These are phyloP conservation scores for Trichoderma afroharzianum DNA, from an alignment of 2,329 filamentous ascomycete genomes.

Conservation along the genomic window DNA sequence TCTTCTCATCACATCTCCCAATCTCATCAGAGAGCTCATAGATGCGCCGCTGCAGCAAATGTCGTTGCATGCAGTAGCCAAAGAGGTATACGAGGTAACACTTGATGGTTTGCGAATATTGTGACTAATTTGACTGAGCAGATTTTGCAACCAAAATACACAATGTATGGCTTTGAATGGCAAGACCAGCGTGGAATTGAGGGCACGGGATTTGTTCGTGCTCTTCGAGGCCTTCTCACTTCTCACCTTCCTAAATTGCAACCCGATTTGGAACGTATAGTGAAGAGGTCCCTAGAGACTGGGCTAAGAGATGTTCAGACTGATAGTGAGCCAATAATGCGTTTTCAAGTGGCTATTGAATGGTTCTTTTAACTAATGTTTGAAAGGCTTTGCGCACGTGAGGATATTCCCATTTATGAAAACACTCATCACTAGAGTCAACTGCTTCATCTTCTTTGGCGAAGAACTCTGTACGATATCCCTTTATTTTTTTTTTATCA, in stretches of 20 bases:
- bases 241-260: not conserved
- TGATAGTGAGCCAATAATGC: not conserved
- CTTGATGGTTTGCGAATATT: too few species aligned
- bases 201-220: not conserved
- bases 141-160: not conserved
- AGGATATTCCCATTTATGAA: not conserved
- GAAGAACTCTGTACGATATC: not conserved
- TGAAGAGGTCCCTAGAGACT: not conserved
- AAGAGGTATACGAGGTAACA: not conserved
- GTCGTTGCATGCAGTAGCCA: not conserved
- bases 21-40: too few species aligned
- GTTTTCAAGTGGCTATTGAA: too few species aligned
- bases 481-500: too few species aligned
- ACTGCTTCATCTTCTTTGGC: not conserved
- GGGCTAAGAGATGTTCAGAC: not conserved
- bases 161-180: not conserved
- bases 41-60: too few species aligned
- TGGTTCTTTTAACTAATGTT: too few species aligned
- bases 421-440: not conserved
- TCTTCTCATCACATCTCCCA: too few species aligned
- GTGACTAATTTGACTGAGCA: not conserved
- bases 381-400: not conserved
- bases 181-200: not conserved
- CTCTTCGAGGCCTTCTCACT: not conserved
- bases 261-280: not conserved